phyloP scores from a whole-genome alignment of 2,329 filamentous ascomycete species.

The Aspergillus alliaceus region DNA sequence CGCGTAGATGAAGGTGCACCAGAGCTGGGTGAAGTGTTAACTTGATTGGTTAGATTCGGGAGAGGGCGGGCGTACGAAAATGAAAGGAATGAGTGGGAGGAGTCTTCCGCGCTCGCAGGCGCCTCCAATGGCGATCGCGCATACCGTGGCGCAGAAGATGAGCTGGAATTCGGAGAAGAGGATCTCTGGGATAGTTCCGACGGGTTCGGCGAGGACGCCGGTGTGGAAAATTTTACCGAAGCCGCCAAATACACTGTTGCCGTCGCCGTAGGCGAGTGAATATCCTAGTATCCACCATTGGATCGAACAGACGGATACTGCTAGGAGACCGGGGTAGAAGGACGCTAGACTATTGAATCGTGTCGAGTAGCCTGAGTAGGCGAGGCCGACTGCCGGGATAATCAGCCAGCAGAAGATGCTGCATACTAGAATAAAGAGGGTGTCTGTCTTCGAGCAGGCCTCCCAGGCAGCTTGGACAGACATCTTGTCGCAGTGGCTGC shows the following conservation, averaged over 20 bases:
- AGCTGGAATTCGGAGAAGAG: slow-evolving; percentile 55
- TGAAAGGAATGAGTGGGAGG: slow-evolving; percentile 50
- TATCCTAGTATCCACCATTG: slow-evolving; percentile 55
- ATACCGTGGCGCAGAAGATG: slow-evolving; percentile 53
- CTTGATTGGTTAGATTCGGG: neutral
- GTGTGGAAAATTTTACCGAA: slow-evolving; percentile 48
- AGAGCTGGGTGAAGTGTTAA: slow-evolving; percentile 35
- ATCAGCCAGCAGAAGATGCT: slow-evolving; percentile 55
- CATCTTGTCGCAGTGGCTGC: slow-evolving; percentile 6
- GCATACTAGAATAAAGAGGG: slow-evolving; percentile 53
- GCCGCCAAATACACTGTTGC: slow-evolving; percentile 46
- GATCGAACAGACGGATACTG: slow-evolving; percentile 50
- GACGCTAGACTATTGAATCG: slow-evolving; percentile 50
- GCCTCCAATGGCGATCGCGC: slow-evolving; percentile 52
- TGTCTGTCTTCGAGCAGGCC: slow-evolving; percentile 54
- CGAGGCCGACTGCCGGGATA: slow-evolving; percentile 53
- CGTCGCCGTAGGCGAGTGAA: slow-evolving; percentile 51
- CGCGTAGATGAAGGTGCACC: slow-evolving; percentile 51
- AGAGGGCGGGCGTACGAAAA: slow-evolving; percentile 31
- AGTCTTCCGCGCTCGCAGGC: slow-evolving; percentile 50
- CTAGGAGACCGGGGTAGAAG: slow-evolving; percentile 49
- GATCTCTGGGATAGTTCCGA: slow-evolving; percentile 52
- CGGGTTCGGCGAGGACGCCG: slow-evolving; percentile 48
- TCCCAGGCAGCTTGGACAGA: slow-evolving; percentile 49
- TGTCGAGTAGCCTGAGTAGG: slow-evolving; percentile 52